Percentiles rank a stretch among this genome's conserved stretches.
phyloP scores from a whole-genome alignment of 768 basidiomycete genomes.

The Hypholoma fasciculare region DNA sequence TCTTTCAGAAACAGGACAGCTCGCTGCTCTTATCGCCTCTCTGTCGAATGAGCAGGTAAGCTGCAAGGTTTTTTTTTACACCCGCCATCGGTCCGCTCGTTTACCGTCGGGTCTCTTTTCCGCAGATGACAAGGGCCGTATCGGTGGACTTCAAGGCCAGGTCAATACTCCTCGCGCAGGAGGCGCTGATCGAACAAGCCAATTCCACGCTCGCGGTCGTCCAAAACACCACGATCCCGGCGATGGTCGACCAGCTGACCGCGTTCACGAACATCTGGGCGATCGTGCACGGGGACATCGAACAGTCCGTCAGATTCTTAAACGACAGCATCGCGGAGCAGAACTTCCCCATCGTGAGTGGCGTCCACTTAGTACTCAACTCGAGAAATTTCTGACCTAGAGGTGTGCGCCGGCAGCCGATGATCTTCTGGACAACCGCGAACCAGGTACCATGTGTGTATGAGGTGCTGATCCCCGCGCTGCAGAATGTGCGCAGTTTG shows the following conservation, averaged over 20 bases:
- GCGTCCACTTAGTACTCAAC: no score
- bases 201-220: background rate
- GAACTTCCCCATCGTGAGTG: background rate
- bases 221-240: background rate
- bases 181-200: background rate
- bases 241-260: background rate
- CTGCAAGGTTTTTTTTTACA: no score
- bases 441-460: background rate
- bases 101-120: no score
- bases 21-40: no score
- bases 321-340: background rate
- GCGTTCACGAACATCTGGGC: background rate
- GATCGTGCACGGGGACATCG: background rate
- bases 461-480: background rate
- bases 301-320: background rate
- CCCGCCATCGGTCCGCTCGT: no score
- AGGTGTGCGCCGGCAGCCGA: no score
- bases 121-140: no score
- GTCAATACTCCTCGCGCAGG: background rate
- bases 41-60: no score
- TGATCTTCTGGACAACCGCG: background rate
- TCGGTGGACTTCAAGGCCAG: no score
- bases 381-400: background rate
- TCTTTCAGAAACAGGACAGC: no score
- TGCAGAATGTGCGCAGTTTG: background rate